These are phyloP conservation scores for Coelastrella sp. DNA, from an alignment of 139 green algal species.

Conservation along the genomic window DNA sequence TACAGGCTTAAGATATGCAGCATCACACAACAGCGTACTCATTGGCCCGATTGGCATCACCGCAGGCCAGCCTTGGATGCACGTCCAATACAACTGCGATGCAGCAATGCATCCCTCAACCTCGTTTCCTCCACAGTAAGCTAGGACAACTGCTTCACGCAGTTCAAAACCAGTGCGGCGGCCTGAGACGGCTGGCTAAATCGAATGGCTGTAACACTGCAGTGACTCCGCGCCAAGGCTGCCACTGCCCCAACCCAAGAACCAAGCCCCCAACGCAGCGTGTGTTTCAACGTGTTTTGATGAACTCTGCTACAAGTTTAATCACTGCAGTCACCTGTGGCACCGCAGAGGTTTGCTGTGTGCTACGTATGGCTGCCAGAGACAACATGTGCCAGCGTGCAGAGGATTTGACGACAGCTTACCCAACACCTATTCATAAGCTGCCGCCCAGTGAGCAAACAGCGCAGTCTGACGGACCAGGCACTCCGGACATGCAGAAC, in stretches of 20 bases:
- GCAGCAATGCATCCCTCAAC: too few species aligned
- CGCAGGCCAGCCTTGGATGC: too few species aligned
- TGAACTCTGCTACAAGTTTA: neutral
- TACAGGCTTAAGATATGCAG: too few species aligned
- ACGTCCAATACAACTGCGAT: too few species aligned
- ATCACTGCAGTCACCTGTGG: neutral
- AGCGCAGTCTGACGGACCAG: neutral
- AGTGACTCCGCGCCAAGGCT: too few species aligned
- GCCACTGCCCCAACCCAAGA: neutral
- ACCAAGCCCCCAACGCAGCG: neutral
- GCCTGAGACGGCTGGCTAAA: too few species aligned
- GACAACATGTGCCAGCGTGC: neutral
- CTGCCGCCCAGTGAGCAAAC: neutral
- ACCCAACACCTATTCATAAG: neutral
- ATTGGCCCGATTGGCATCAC: too few species aligned
- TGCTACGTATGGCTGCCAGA: neutral
- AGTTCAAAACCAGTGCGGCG: too few species aligned
- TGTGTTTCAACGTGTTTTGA: neutral
- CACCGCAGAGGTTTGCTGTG: neutral
- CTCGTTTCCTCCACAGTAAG: too few species aligned
- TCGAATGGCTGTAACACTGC: too few species aligned
- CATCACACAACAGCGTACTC: too few species aligned
- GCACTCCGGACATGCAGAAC: conserved; percentile 7
- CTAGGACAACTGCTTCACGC: too few species aligned
- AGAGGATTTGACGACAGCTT: neutral